These are phyloP conservation scores for Pyricularia pennisetigena DNA, from an alignment of 2,329 filamentous ascomycete genomes.

Conservation along the genomic window DNA sequence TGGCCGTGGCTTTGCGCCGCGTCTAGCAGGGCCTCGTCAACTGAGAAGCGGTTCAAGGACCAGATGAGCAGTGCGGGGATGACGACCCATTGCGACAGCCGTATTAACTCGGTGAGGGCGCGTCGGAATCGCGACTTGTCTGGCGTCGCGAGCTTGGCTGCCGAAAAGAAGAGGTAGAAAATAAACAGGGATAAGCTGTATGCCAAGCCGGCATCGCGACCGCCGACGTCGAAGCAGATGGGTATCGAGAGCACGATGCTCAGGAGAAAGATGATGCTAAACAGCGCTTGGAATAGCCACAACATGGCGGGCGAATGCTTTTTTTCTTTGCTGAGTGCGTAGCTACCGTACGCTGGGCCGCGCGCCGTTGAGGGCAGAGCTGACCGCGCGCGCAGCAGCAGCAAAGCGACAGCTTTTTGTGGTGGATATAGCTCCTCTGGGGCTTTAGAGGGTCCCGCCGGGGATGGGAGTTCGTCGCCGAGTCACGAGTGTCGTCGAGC, in stretches of 20 bases:
- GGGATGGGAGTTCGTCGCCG: background rate
- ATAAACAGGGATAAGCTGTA: constrained; percentile 82
- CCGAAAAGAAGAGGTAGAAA: constrained; percentile 86
- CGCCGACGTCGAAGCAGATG: constrained; percentile 95
- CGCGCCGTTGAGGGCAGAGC: constrained; percentile 1
- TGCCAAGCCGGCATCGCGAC: constrained; percentile 84
- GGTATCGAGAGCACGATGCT: constrained; percentile 93
- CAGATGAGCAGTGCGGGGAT: constrained; percentile 85
- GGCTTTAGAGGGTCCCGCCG: background rate
- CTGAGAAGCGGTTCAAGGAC: constrained; percentile 89
- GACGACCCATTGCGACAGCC: constrained; percentile 75
- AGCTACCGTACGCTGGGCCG: background rate
- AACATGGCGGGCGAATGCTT: constrained; percentile 46
- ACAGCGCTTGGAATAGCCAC: constrained; percentile 68
- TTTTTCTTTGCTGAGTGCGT: background rate
- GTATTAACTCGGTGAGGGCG: constrained; percentile 58
- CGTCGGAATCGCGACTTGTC: constrained; percentile 65
- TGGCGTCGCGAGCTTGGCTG: constrained; percentile 72
- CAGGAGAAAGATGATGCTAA: constrained; percentile 77
- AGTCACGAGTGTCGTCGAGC: background rate
- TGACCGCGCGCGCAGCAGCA: background rate
- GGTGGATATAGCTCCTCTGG: background rate
- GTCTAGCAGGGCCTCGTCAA: constrained; percentile 68
- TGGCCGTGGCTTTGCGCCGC: constrained; percentile 53
- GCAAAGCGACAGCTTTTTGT: background rate